Base-by-base conservation (phyloP, 2,329 filamentous ascomycete genomes). In the Cercospora sesami region DNA sequence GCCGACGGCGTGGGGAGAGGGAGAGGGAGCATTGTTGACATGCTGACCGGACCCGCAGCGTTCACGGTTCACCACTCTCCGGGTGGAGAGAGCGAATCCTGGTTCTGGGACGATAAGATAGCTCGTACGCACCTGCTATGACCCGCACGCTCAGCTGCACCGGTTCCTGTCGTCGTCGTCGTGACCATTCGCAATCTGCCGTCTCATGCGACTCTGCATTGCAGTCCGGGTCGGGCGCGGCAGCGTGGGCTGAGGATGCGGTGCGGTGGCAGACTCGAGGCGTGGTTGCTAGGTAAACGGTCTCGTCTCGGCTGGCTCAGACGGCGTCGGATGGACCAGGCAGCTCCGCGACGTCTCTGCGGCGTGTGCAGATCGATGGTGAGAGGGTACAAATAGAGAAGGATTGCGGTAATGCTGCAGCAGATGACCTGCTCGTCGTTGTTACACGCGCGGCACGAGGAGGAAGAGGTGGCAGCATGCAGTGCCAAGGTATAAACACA, bases 231-330 rank as follows among this genome's bases (percentile, higher is more conserved):
- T 39, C 26, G n/a, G 18, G 48, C 28, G 26, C 61, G 10, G 61
- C 45, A 30, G 31, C 61, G 28, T 57, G 28, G 10, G 31, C n/a
- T 23, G 42, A 57, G 45, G 45, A 33, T 31, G 62, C 36, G 23
- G 51, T 58, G 62, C 36, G 23, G 62, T 64, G 26, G 48, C 48
- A 57, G 62, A 64, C 62, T 64, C 62, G 62, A 64, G 62, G 39
- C 55, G 45, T 57, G 62, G 62, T 64, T 64, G 62, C 62, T 64
- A 30, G 62, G 62, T 18, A 18, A 42, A 42, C 36, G 36, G 36
- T n/a, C 36, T 42, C 36, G 62, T 64, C 48, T 64, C 62, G 51
- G 62, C 62, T 33, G 39, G 48, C 30, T 42, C 48, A 26, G 31
- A n/a, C 62, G 12, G 28, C 48, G 53, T 58, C 39, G 60, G 39